These are phyloP conservation scores for Lycium barbarum DNA, from an alignment of 257 asterid genomes.

Conservation along the genomic window DNA sequence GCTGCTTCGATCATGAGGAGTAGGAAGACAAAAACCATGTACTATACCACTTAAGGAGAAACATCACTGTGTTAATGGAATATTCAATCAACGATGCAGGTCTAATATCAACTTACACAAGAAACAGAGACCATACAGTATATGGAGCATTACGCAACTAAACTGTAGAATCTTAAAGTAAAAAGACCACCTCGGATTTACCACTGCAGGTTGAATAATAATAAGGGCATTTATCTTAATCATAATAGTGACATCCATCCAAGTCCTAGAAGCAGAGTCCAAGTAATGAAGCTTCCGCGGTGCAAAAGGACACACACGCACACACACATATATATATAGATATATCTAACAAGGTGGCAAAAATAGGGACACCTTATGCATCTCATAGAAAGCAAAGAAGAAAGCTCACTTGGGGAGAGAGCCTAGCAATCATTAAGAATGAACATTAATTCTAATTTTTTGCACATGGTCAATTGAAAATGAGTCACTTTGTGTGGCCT, in stretches of 20 bases:
- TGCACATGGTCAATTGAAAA: not conserved
- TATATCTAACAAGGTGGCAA: not conserved
- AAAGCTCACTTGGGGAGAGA: conserved; percentile 14
- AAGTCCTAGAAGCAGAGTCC: not conserved
- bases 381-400: not conserved
- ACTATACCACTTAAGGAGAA: conserved; percentile 69
- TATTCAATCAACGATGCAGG: not conserved
- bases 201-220: not conserved
- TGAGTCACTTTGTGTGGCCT: not conserved
- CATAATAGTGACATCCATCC: not conserved
- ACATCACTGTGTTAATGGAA: conserved; percentile 30
- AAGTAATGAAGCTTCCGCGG: not conserved
- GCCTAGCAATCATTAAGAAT: not conserved
- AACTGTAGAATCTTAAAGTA: not conserved
- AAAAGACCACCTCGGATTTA: conserved; percentile 5
- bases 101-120: not conserved
- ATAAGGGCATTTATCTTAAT: not conserved
- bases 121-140: not conserved
- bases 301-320: not conserved
- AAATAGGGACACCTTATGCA: not conserved
- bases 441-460: not conserved
- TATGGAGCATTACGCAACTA: not conserved
- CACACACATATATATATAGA: not conserved
- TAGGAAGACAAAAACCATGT: conserved; percentile 64
- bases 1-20: conserved; percentile 83